Conservation (phyloP, 139 green algal species). For the Trebouxia sp. region DNA sequence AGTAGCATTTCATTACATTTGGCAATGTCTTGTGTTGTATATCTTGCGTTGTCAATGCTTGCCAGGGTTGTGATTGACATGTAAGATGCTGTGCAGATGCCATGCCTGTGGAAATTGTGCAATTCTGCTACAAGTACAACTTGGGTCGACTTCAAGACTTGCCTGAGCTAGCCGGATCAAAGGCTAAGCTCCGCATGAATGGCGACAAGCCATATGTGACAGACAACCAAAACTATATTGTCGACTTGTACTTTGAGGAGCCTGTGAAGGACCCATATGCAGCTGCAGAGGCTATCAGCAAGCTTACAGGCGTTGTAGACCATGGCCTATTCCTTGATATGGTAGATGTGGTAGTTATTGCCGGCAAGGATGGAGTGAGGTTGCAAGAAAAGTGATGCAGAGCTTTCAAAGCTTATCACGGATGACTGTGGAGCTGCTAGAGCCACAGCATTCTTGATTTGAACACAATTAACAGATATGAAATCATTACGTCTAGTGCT, state of each 20-base stretch:
- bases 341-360: slow-evolving; percentile 94
- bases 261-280: slow-evolving; percentile 74
- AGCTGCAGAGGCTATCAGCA: slow-evolving; percentile 83
- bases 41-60: neutral
- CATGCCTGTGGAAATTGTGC: slow-evolving; percentile 98
- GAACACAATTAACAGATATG: too few species aligned
- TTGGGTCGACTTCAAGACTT: slow-evolving; percentile 59
- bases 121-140: slow-evolving; percentile 97
- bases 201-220: slow-evolving; percentile 96
- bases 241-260: slow-evolving; percentile 96
- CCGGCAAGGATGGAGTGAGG: slow-evolving; percentile 81
- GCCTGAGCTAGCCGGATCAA: slow-evolving; percentile 75
- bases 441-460: neutral
- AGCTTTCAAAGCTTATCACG: too few species aligned
- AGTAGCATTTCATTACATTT: neutral
- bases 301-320: slow-evolving; percentile 94
- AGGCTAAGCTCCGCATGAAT: slow-evolving; percentile 91
- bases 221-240: slow-evolving; percentile 99
- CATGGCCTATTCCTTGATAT: slow-evolving; percentile 99
- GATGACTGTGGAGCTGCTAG: too few species aligned
- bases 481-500: too few species aligned
- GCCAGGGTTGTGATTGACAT: neutral
- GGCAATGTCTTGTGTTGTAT: neutral
- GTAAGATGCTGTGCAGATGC: slow-evolving; percentile 47
- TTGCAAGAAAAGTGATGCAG: slow-evolving; percentile 63